Conservation (phyloP, 768 basidiomycete genomes). For the Chalciporus piperatus region DNA sequence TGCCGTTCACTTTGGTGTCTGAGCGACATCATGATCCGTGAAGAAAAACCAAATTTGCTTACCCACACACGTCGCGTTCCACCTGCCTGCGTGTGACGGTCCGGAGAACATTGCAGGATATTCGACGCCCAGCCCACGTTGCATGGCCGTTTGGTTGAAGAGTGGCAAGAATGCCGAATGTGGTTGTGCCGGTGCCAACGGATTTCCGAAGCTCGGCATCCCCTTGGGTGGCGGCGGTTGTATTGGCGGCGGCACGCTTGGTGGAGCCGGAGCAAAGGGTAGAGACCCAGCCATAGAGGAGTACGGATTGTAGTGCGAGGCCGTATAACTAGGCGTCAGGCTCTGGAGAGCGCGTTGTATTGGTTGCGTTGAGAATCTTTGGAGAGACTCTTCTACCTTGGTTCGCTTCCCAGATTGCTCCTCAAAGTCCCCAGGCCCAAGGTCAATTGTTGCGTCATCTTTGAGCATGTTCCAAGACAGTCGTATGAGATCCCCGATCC, state of each 20-base stretch:
- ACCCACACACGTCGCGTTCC: slow-evolving; percentile 71
- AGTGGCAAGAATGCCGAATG: slow-evolving; percentile 62
- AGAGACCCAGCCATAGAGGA: slow-evolving; percentile 11
- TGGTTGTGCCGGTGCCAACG: slow-evolving; percentile 63
- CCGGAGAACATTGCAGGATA: slow-evolving; percentile 61
- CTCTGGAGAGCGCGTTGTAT: slow-evolving; percentile 20
- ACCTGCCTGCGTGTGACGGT: slow-evolving; percentile 65
- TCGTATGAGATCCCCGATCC: slow-evolving; percentile 48
- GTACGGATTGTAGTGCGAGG: slow-evolving; percentile 32
- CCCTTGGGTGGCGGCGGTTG: slow-evolving; percentile 37
- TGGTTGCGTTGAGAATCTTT: slow-evolving; percentile 29
- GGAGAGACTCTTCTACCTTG: slow-evolving; percentile 30
- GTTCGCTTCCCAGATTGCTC: slow-evolving; percentile 29
- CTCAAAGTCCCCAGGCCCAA: slow-evolving; percentile 25
- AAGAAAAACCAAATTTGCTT: slow-evolving; percentile 26
- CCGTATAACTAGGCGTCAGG: slow-evolving; percentile 16
- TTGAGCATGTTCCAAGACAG: slow-evolving; percentile 19
- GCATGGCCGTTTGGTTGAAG: slow-evolving; percentile 72
- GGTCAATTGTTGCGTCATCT: slow-evolving; percentile 12
- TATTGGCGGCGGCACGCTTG: slow-evolving; percentile 30
- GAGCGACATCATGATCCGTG: not conserved
- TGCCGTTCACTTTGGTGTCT: slow-evolving; percentile 57
- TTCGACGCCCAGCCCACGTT: slow-evolving; percentile 59
- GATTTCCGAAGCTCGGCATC: slow-evolving; percentile 42
- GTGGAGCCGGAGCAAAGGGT: slow-evolving; percentile 19